These are phyloP conservation scores for Capniomyces stellatus DNA, from an alignment of 371 early-diverging fungal species.

Conservation along the genomic window DNA sequence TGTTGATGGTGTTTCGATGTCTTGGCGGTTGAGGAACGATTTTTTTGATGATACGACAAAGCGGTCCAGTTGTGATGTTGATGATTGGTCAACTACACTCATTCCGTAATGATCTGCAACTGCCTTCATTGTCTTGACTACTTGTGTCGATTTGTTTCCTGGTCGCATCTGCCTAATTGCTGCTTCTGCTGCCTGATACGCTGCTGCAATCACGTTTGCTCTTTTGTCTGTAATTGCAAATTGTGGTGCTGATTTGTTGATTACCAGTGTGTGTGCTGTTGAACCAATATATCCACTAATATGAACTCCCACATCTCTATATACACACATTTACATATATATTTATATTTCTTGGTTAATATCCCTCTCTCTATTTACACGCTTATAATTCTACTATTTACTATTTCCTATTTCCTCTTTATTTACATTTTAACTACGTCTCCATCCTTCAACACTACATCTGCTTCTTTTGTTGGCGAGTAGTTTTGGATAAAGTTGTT, in stretches of 20 bases:
- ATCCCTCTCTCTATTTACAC: no score
- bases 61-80: slow-evolving; percentile 59
- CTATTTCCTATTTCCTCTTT: no score
- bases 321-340: no score
- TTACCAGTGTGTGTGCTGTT: slow-evolving; percentile 66
- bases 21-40: slow-evolving; percentile 53
- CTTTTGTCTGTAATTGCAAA: slow-evolving; percentile 23
- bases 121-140: slow-evolving; percentile 61
- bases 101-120: slow-evolving; percentile 65
- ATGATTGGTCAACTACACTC: slow-evolving; percentile 67
- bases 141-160: slow-evolving; percentile 53
- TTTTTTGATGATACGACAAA: slow-evolving; percentile 66
- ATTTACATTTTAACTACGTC: slow-evolving; percentile 76
- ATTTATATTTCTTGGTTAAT: no score
- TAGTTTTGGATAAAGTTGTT: slow-evolving; percentile 61
- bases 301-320: slow-evolving; percentile 73
- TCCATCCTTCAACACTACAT: slow-evolving; percentile 33
- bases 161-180: slow-evolving; percentile 61
- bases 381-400: no score
- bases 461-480: slow-evolving; percentile 43
- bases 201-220: slow-evolving; percentile 80
- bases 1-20: slow-evolving; percentile 30
- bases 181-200: slow-evolving; percentile 58
- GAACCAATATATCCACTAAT: slow-evolving; percentile 81
- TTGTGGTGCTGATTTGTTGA: slow-evolving; percentile 33